Evolutionary conservation across 2,329 filamentous ascomycete species (phyloP), one percentile per base, ranked within the genome.

Genomic region (Clonostachys solani): DNA sequence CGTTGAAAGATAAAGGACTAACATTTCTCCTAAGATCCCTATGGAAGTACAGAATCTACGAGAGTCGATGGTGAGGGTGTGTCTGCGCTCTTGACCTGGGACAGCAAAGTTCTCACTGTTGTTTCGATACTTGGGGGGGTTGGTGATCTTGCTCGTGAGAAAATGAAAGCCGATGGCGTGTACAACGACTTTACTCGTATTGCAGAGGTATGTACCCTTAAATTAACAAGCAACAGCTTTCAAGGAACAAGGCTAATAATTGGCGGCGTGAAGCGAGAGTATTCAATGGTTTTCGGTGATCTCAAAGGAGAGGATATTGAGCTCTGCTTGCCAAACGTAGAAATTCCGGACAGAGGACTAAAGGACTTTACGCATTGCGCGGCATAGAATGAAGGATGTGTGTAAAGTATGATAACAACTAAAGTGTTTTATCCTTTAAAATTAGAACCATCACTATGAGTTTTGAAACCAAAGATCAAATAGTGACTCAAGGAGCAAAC

Each of bases 81-180:
- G 16, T 69, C 67, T 2, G 63, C 65, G 2, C 61, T 72, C 6
- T 56, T 72, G 4, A 69, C 66, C 1, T 72, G 69, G 69, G 69
- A 72, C 44, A 71, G 67, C 52, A 72, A 72, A 47, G 55, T 72
- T 8, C 66, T 66, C 10, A 72, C 67, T 0, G 67, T 71, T 1
- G 56, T 63, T 16, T 61, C 68, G 0, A 54, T 72, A 0, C 52
- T 71, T 5, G 68, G 67, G 2, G 69, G 68, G 1, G 65, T 68
- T 1, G 52, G 55, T 12, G 62, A 68, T 40, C 54, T 70, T 18
- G 68, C 69, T 5, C 59, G 67, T 5, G 50, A 65, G 40, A 62
- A 59, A 46, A 67, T 70, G 64, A 63, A 62, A 52, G 47, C 49
- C 0, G 65, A 71, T 17, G 59, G 60, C 2, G 61, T 69, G 15